These are phyloP conservation scores for Lindgomyces ingoldianus DNA, from an alignment of 495 filamentous ascomycete species.

Conservation along the genomic window DNA sequence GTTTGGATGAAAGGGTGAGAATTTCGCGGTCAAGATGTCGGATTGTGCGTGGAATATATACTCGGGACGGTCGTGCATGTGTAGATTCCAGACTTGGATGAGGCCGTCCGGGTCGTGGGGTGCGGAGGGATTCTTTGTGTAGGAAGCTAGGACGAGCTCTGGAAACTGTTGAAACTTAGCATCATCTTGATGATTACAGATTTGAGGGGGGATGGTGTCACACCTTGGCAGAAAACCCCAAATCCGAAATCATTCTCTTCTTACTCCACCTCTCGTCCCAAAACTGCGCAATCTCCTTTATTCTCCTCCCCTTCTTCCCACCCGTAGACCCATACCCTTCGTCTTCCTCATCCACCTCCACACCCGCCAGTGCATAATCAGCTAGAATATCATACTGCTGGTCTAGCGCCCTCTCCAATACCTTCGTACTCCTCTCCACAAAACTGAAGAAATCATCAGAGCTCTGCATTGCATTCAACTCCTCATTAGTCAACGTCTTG, in stretches of 20 bases:
- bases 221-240: slow-evolving; percentile 91
- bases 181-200: slow-evolving; percentile 6
- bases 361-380: slow-evolving; percentile 79
- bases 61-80: slow-evolving; percentile 89
- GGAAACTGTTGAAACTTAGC: slow-evolving; percentile 60
- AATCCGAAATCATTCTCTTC: slow-evolving; percentile 91
- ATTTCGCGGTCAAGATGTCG: slow-evolving; percentile 92
- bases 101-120: slow-evolving; percentile 95
- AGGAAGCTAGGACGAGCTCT: slow-evolving; percentile 87
- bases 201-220: slow-evolving; percentile 16
- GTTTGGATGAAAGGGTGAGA: slow-evolving; percentile 96
- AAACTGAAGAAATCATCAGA: slow-evolving; percentile 94
- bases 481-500: slow-evolving; percentile 79
- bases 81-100: slow-evolving; percentile 95
- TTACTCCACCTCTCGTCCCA: slow-evolving; percentile 95
- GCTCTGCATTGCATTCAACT: slow-evolving; percentile 85
- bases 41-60: slow-evolving; percentile 96
- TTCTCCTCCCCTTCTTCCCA: slow-evolving; percentile 73
- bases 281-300: slow-evolving; percentile 88
- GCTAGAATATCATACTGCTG: slow-evolving; percentile 88
- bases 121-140: slow-evolving; percentile 93
- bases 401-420: slow-evolving; percentile 93
- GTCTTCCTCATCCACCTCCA: slow-evolving; percentile 81
- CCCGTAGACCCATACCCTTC: slow-evolving; percentile 58
- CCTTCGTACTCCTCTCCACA: slow-evolving; percentile 91